phyloP scores from a whole-genome alignment of 495 filamentous ascomycete genomes.

The Penicillium odoratum region DNA sequence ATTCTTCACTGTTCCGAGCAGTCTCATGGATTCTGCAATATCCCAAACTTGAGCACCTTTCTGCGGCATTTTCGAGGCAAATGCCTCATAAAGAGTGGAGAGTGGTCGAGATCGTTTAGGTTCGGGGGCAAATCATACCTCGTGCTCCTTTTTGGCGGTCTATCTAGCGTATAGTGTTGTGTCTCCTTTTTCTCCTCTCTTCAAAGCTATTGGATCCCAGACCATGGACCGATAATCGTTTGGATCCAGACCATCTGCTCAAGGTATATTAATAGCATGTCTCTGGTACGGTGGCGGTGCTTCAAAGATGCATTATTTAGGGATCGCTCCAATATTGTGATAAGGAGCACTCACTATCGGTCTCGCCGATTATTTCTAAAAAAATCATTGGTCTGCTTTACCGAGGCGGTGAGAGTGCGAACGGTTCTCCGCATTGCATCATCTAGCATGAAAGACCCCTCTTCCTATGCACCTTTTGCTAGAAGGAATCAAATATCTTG shows the following conservation, averaged over 20 bases:
- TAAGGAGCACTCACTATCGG: conserved; percentile 1
- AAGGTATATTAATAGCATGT: conserved; percentile 18
- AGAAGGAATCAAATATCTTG: background rate
- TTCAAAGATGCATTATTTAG: background rate
- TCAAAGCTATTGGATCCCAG: conserved; percentile 1
- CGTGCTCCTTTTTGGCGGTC: conserved; percentile 5
- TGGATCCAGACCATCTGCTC: conserved; percentile 19
- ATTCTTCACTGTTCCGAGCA: background rate
- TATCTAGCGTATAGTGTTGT: conserved; percentile 10
- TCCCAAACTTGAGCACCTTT: conserved; percentile 4
- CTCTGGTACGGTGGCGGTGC: conserved; percentile 14
- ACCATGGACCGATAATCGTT: conserved; percentile 13
- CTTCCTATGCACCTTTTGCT: background rate
- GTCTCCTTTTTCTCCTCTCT: background rate
- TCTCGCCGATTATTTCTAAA: conserved; percentile 24
- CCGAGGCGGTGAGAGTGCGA: conserved; percentile 28
- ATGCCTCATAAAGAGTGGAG: conserved; percentile 23
- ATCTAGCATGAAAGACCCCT: conserved; percentile 8
- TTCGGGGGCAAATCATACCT: conserved; percentile 16
- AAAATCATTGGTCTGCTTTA: conserved; percentile 11
- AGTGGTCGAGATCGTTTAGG: conserved; percentile 15
- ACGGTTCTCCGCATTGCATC: conserved; percentile 31
- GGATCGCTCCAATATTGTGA: background rate
- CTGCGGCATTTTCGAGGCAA: conserved; percentile 25
- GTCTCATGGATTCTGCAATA: background rate